phyloP scores from a whole-genome alignment of 345 rosid genomes.

The Brassica cretica region DNA sequence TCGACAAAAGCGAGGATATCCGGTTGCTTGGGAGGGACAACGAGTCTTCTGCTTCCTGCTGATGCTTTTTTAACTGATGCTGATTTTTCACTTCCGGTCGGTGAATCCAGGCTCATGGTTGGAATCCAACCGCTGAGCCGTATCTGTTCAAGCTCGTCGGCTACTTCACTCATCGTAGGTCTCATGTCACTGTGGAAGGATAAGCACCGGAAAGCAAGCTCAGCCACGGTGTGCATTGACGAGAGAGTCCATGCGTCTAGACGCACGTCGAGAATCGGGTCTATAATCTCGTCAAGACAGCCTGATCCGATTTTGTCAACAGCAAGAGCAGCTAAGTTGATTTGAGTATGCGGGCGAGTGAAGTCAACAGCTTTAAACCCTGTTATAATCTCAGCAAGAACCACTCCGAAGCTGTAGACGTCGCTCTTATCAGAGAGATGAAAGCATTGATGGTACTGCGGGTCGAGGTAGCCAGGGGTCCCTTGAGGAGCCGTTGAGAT shows the following conservation, averaged over 20 bases:
- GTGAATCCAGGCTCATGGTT: conserved; percentile 50
- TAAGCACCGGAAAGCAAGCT: conserved; percentile 88
- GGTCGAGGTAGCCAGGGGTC: conserved; percentile 87
- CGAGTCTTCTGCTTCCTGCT: conserved; percentile 44
- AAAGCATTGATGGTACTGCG: conserved; percentile 75
- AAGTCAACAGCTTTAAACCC: conserved; percentile 87
- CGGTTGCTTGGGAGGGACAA: conserved; percentile 38
- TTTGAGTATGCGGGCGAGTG: conserved; percentile 75
- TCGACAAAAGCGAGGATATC: conserved; percentile 45
- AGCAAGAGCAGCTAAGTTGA: conserved; percentile 85
- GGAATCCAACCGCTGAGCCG: conserved; percentile 68
- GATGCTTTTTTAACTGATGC: conserved; percentile 35
- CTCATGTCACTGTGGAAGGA: conserved; percentile 88
- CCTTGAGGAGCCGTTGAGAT: conserved; percentile 95
- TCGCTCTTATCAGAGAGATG: conserved; percentile 84
- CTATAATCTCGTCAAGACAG: conserved; percentile 81
- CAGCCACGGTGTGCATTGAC: conserved; percentile 74
- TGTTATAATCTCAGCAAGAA: conserved; percentile 88
- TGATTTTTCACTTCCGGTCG: conserved; percentile 40
- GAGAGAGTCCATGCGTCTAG: conserved; percentile 90
- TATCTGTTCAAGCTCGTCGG: conserved; percentile 76
- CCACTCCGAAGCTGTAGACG: conserved; percentile 95
- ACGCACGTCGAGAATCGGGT: conserved; percentile 63
- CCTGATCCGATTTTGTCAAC: conserved; percentile 86
- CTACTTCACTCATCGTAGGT: conserved; percentile 92